Evolutionary conservation across 1,139 yeast species (phyloP), one percentile per base, ranked within the genome.

Genomic region (Nadsonia starkeyi-henricii): DNA sequence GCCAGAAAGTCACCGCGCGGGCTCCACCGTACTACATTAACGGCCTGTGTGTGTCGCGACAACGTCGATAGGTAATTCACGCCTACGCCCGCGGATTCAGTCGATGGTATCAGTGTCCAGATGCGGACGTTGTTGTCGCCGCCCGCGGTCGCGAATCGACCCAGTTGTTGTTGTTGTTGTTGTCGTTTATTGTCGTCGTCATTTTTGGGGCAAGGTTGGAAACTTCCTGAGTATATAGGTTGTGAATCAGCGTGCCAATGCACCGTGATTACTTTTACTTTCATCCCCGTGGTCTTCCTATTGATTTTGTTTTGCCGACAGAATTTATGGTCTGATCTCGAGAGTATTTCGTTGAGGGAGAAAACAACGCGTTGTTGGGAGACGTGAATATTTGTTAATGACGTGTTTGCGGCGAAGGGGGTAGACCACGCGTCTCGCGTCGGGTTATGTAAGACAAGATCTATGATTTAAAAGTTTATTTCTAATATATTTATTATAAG

Each of bases 31-130:
- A 86, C 96, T 36, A 78, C 88, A 62, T 91, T 91, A 19, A 91
- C 96, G 0, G 98, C 96, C 63, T 88, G 96, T 1, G 93, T 84
- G 62, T 93, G 98, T 57, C 88, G 88, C 2, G 80, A 65, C 46
- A 93, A 70, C 0, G 96, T 85, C 20, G 93, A 75, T 37, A 88
- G 68, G 48, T 64, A 67, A 78, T 54, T 56, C 20, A 42, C 66
- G 58, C 30, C 61, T 61, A 19, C 63, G 58, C 20, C 63, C 58
- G 51, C 47, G 43, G 44, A 20, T 13, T 44, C 45, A 17, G 43
- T 26, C 48, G 21, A 2, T 30, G 23, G 28, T 45, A 43, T n/a
- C 44, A 41, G 62, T 52, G 49, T 41, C 69, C 94, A 81, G 37
- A 86, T 67, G 48, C 97, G 71, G 15, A 88, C 81, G 58, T 85